These are phyloP conservation scores for Huntiella savannae DNA, from an alignment of 2,329 filamentous ascomycete genomes.

Conservation along the genomic window DNA sequence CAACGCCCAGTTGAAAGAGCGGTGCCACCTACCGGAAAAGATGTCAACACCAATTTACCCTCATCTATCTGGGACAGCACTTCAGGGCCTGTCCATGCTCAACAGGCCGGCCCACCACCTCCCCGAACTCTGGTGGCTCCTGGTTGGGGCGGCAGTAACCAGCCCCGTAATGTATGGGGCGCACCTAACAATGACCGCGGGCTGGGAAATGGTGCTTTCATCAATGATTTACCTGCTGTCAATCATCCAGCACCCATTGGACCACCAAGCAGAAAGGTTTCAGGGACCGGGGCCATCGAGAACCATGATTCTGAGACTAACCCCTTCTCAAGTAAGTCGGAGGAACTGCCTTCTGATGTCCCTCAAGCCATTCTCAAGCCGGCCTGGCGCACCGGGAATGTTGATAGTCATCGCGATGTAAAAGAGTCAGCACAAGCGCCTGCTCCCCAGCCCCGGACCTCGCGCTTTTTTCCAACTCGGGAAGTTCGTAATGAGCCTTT, in stretches of 20 bases:
- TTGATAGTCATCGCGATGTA: not conserved
- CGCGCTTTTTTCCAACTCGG: constrained; percentile 41
- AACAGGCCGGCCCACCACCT: constrained; percentile 7
- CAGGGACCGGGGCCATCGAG: not conserved
- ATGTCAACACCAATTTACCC: not conserved
- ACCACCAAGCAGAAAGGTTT: constrained; percentile 16
- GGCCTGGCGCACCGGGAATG: constrained; percentile 5
- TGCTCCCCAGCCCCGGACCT: constrained; percentile 29
- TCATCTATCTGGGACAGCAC: constrained; percentile 9
- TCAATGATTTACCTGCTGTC: constrained; percentile 22
- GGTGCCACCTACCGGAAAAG: not conserved
- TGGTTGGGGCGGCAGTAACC: constrained; percentile 25
- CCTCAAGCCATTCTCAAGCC: constrained; percentile 7
- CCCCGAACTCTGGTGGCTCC: constrained; percentile 3
- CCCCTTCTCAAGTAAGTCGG: not conserved
- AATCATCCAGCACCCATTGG: constrained; percentile 28
- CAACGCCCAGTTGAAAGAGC: not conserved
- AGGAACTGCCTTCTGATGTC: not conserved
- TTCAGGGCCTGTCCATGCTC: not conserved
- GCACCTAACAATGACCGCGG: constrained; percentile 51
- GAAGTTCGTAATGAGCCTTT: constrained; percentile 23
- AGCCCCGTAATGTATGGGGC: constrained; percentile 51
- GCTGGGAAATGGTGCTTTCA: constrained; percentile 63
- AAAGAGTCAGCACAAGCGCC: not conserved
- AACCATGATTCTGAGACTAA: not conserved